Base-by-base conservation (phyloP, 2,329 filamentous ascomycete species). In the Botryotinia narcissicola region DNA sequence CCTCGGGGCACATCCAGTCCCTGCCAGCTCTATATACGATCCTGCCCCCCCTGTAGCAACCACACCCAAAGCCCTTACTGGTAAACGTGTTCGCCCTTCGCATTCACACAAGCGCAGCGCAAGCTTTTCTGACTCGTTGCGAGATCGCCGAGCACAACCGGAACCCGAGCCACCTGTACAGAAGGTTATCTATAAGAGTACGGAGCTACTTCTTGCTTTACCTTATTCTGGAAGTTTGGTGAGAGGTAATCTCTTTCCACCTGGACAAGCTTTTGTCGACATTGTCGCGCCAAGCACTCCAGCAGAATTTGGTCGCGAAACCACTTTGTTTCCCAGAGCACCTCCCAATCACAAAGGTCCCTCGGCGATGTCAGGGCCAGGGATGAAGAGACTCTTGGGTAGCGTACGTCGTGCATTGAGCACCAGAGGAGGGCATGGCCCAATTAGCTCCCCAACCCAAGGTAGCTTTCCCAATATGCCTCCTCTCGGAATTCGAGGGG, bases 331-430 rank as follows among this genome's bases (percentile, higher is more conserved):
- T 12, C 82, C 82, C 35, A 78, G 81, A 4, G 76, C 78, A 18
- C 80, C 84, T 25, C 73, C 78, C 12, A 78, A 79, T 60, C 84
- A 85, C 66, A 90, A 87, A 76, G 83, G 83, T 40, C 84, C 84
- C 1, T 88, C 88, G 22, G 88, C 88, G 71, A 89, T 91, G 87
- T 90, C 88, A 16, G 87, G 89, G 64, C 91, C 92, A 46, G 93
- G 93, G 4, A 93, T 98, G 87, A 95, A 91, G 82, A 96, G 91
- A 78, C 87, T 98, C 0, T 87, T 99, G 69, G 93, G 94, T 10
- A 95, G 93, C 75, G 93, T 98, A 54, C 92, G 94, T 29, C 90
- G 94, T 75, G 95, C 91, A 9, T 82, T 98, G 67, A 93, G 93
- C 80, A 93, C 86, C 22, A 78, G 75, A 72, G 75, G 74, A 44